Conservation (phyloP, 192 early-diverging fungal species). For the Thamnidium elegans region DNA sequence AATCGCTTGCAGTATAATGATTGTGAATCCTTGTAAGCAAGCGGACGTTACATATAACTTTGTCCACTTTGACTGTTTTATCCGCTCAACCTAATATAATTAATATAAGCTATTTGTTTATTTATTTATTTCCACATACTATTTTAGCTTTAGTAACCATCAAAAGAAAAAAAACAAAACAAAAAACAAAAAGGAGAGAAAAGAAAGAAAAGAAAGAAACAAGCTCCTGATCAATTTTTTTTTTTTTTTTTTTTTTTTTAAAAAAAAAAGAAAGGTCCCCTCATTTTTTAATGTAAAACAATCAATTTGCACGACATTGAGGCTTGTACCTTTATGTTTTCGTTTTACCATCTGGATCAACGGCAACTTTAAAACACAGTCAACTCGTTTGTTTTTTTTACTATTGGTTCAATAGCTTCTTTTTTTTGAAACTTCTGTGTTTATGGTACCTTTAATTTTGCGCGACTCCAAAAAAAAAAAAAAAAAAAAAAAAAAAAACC, state of each 20-base stretch:
- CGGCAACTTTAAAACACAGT: not conserved
- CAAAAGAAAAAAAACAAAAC: not conserved
- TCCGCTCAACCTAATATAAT: conserved; percentile 21
- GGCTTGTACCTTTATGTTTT: not conserved
- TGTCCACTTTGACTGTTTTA: conserved; percentile 32
- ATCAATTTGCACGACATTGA: not conserved
- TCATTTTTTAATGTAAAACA: not conserved
- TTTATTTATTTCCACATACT: too few relatives aligned
- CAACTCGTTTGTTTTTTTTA: too few relatives aligned
- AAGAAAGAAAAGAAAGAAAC: not conserved
- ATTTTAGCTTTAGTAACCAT: conserved; percentile 9
- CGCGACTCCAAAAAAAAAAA: too few relatives aligned
- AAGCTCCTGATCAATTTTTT: not conserved
- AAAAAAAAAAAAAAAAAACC: too few relatives aligned
- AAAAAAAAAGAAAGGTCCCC: not conserved
- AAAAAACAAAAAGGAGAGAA: not conserved
- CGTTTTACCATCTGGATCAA: not conserved
- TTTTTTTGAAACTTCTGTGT: too few relatives aligned
- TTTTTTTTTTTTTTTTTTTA: too few relatives aligned
- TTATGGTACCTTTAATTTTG: too few relatives aligned
- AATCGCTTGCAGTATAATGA: conserved; percentile 25
- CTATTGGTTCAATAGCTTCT: not conserved
- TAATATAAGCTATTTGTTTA: too few relatives aligned
- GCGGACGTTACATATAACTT: conserved; percentile 26
- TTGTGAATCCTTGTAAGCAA: conserved; percentile 29